Evolutionary conservation across 345 rosid genomes (phyloP).

Genomic region (Syzygium jambos): DNA sequence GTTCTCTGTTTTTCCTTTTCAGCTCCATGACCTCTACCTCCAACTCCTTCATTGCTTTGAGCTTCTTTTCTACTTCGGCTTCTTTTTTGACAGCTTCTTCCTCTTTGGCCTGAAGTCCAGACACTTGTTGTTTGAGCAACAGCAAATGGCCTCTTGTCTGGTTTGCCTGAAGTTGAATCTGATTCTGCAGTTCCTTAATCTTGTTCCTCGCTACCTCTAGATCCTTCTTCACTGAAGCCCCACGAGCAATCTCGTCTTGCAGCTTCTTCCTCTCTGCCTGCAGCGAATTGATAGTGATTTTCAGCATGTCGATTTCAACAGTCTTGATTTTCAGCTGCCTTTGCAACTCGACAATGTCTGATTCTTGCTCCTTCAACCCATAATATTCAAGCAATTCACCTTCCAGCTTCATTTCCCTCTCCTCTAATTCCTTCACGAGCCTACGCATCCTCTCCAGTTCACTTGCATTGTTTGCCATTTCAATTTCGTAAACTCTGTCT

Average conservation of each 20-base stretch:
- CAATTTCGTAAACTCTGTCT: constrained; percentile 48
- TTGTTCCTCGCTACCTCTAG: constrained; percentile 73
- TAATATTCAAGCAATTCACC: constrained; percentile 89
- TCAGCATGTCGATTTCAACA: constrained; percentile 88
- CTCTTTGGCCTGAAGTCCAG: constrained; percentile 73
- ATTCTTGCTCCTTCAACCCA: constrained; percentile 91
- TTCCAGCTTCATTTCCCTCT: constrained; percentile 92
- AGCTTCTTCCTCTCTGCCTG: constrained; percentile 87
- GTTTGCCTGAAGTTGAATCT: constrained; percentile 87
- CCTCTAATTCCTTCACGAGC: constrained; percentile 75
- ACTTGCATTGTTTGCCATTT: constrained; percentile 64
- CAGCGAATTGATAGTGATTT: constrained; percentile 73
- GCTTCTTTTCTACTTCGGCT: constrained; percentile 56
- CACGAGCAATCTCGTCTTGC: constrained; percentile 59
- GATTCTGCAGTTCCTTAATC: constrained; percentile 84
- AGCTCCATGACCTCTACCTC: constrained; percentile 88
- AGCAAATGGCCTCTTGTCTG: constrained; percentile 90
- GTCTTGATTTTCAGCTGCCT: constrained; percentile 93
- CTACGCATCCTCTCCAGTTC: constrained; percentile 68
- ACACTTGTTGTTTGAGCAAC: constrained; percentile 88
- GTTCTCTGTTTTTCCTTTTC: constrained; percentile 86
- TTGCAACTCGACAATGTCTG: constrained; percentile 57
- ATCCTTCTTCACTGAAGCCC: constrained; percentile 50
- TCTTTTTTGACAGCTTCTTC: constrained; percentile 72
- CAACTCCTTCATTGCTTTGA: constrained; percentile 61